Conservation (phyloP, 2,329 filamentous ascomycete species). For the Aureobasidium vineae region DNA sequence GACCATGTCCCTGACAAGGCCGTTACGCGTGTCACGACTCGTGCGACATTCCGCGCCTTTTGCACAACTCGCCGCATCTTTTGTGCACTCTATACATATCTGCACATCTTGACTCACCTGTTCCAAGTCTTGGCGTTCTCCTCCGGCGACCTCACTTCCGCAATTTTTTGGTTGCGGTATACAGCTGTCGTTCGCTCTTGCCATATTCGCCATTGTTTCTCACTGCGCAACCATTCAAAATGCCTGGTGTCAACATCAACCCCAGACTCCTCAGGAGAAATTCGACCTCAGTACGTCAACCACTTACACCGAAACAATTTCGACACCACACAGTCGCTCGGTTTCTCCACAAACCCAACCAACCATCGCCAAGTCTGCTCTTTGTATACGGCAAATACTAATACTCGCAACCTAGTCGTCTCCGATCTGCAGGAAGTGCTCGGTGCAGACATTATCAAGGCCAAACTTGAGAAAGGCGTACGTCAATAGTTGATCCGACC, state of each 20-base stretch:
- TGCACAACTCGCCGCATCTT: not conserved
- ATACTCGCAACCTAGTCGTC: not conserved
- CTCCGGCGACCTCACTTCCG: not conserved
- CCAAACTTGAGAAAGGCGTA: constrained; percentile 4
- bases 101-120: constrained; percentile 5
- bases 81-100: not conserved
- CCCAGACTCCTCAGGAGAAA: constrained; percentile 54
- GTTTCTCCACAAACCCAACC: not conserved
- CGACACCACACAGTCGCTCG: not conserved
- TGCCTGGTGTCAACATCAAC: constrained; percentile 4
- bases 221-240: not conserved
- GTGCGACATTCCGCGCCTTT: not conserved
- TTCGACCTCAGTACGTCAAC: constrained; percentile 58
- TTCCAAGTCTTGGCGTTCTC: not conserved
- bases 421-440: not conserved
- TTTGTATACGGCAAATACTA: not conserved
- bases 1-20: not conserved
- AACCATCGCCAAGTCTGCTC: not conserved
- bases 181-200: constrained; percentile 6
- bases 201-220: not conserved
- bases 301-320: not conserved
- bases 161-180: constrained; percentile 16
- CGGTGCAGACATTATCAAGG: constrained; percentile 1
- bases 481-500: not conserved
- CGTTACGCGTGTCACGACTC: constrained; percentile 16